These are phyloP conservation scores for Diplodia intermedia DNA, from an alignment of 2,329 filamentous ascomycete genomes.

Conservation along the genomic window DNA sequence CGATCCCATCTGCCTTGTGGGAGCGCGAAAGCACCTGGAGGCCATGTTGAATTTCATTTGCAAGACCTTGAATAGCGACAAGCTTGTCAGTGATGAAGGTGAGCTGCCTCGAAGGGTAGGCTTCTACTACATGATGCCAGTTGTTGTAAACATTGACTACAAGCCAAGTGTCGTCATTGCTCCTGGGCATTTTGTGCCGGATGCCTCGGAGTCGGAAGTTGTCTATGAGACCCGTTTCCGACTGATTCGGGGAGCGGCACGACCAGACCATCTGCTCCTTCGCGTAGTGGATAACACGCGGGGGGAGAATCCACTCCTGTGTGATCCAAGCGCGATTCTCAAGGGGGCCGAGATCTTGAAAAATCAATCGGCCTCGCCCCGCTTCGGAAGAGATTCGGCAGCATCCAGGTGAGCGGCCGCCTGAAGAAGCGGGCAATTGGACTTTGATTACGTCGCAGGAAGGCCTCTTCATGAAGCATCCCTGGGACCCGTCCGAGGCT, in stretches of 20 bases:
- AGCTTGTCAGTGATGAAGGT: slow-evolving; percentile 32
- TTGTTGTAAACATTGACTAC: not conserved
- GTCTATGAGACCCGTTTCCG: not conserved
- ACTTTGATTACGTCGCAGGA: not conserved
- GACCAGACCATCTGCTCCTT: not conserved
- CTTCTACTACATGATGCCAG: not conserved
- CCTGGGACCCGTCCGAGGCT: not conserved
- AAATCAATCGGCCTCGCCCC: not conserved
- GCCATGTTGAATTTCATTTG: not conserved
- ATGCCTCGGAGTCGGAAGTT: too few species aligned
- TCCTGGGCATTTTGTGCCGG: not conserved
- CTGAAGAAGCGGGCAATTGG: not conserved
- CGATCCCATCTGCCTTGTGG: too few species aligned
- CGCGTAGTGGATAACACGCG: not conserved
- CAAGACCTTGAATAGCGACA: slow-evolving; percentile 28
- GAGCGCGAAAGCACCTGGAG: not conserved
- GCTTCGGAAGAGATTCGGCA: too few species aligned
- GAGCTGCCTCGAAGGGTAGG: slow-evolving; percentile 22
- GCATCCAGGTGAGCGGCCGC: not conserved
- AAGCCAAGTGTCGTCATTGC: too few species aligned
- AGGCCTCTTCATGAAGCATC: not conserved
- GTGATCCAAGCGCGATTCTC: not conserved
- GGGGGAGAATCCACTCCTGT: not conserved
- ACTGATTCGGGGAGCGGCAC: not conserved
- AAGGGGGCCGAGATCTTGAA: not conserved